Percentiles rank a stretch among this genome's conserved stretches.
Conservation (phyloP, 805 yeast species). For the Wickerhamiella kurtzmanii region DNA sequence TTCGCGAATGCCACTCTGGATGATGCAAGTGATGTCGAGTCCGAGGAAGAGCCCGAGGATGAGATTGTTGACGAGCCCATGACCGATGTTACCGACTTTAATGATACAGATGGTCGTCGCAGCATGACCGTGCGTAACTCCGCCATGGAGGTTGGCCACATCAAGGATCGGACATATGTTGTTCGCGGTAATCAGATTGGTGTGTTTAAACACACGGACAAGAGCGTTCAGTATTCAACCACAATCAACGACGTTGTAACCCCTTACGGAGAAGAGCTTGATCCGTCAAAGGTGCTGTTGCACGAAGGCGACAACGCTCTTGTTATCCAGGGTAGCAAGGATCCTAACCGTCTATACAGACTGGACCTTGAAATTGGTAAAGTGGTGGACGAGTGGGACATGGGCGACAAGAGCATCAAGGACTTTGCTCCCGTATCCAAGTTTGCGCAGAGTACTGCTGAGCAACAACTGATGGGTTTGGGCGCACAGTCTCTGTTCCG, state of each 20-base stretch:
- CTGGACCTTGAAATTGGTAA: constrained; percentile 73
- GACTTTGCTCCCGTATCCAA: constrained; percentile 58
- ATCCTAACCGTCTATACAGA: constrained; percentile 39
- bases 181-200: constrained; percentile 71
- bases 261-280: constrained; percentile 36
- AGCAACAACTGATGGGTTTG: constrained; percentile 61
- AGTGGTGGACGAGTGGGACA: constrained; percentile 71
- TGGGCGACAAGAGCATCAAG: constrained; percentile 27
- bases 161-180: constrained; percentile 62
- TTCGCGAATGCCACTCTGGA: constrained; percentile 31
- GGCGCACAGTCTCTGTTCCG: constrained; percentile 53
- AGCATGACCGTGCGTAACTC: constrained; percentile 35
- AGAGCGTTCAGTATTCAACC: constrained; percentile 43
- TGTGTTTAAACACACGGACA: constrained; percentile 49
- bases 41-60: constrained; percentile 26
- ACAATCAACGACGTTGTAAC: constrained; percentile 49
- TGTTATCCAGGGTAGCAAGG: constrained; percentile 45
- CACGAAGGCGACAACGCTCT: constrained; percentile 61
- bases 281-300: constrained; percentile 58
- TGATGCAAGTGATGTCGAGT: constrained; percentile 10
- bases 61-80: constrained; percentile 6
- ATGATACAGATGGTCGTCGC: neutral
- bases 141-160: constrained; percentile 55
- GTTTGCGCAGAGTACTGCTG: constrained; percentile 59
- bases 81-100: constrained; percentile 18